Percentiles rank a stretch among this genome's conserved stretches.
These are phyloP conservation scores for Panellus pusillus DNA, from an alignment of 768 basidiomycete species.

Conservation along the genomic window DNA sequence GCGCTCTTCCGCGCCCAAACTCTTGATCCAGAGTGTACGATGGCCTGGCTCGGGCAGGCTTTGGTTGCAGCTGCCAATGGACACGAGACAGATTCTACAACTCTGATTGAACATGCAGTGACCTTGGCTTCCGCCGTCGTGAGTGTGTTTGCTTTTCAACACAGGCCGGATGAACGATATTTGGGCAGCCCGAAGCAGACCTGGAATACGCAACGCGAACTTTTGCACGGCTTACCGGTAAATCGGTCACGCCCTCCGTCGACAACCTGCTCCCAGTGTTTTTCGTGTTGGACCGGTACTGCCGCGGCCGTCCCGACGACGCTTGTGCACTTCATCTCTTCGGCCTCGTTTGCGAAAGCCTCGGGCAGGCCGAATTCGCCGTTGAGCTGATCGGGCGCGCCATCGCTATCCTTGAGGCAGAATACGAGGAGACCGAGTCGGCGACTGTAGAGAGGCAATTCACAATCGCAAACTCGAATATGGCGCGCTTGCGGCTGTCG, in stretches of 20 bases:
- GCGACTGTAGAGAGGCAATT: slow-evolving; percentile 74
- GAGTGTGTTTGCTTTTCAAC: slow-evolving; percentile 27
- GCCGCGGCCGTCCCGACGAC: slow-evolving; percentile 64
- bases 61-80: slow-evolving; percentile 63
- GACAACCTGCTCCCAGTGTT: slow-evolving; percentile 73
- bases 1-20: slow-evolving; percentile 87
- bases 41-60: slow-evolving; percentile 91
- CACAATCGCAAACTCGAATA: slow-evolving; percentile 76
- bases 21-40: slow-evolving; percentile 84
- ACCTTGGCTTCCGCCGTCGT: slow-evolving; percentile 59
- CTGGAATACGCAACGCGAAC: slow-evolving; percentile 67
- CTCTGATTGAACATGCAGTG: slow-evolving; percentile 74
- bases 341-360: slow-evolving; percentile 80
- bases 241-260: slow-evolving; percentile 21
- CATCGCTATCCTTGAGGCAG: slow-evolving; percentile 74
- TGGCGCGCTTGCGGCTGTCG: slow-evolving; percentile 76
- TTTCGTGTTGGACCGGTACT: slow-evolving; percentile 79
- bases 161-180: slow-evolving; percentile 4
- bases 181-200: slow-evolving; percentile 73
- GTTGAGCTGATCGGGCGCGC: slow-evolving; percentile 56
- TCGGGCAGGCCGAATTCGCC: slow-evolving; percentile 70
- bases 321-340: slow-evolving; percentile 79
- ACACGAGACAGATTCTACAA: slow-evolving; percentile 59
- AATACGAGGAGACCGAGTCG: slow-evolving; percentile 88
- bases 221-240: slow-evolving; percentile 42